These are phyloP conservation scores for Xanthoconium separans DNA, from an alignment of 1,284 basidiomycete species.

Conservation along the genomic window DNA sequence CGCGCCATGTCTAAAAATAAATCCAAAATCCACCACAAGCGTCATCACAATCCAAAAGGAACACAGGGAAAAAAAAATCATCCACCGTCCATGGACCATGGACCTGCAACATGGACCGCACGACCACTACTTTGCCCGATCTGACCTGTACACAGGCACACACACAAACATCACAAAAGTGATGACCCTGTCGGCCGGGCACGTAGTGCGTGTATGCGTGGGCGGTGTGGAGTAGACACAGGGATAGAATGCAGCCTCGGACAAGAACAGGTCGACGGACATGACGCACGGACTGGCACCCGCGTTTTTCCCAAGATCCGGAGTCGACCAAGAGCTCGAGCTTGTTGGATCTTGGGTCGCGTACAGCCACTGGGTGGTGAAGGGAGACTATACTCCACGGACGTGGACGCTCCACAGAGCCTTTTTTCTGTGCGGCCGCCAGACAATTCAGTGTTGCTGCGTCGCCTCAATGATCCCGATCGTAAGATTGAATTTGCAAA, in stretches of 20 bases:
- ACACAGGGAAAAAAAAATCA: background rate
- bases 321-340: background rate
- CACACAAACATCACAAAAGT: background rate
- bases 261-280: conserved; percentile 14
- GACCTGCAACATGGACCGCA: conserved; percentile 12
- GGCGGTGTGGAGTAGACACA: conserved; percentile 10
- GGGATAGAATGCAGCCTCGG: conserved; percentile 10
- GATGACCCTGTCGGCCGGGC: background rate
- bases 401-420: conserved; percentile 22
- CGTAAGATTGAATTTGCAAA: conserved; percentile 25
- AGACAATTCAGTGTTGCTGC: conserved; percentile 15
- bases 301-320: conserved; percentile 1
- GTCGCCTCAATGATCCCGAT: conserved; percentile 21
- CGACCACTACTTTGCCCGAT: background rate
- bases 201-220: background rate
- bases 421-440: conserved; percentile 10
- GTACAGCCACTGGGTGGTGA: conserved; percentile 4
- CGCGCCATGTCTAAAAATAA: too few species aligned
- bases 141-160: conserved; percentile 3
- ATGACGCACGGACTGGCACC: conserved; percentile 21
- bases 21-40: too few species aligned
- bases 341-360: background rate
- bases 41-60: background rate
- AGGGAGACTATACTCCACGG: conserved; percentile 24
- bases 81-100: background rate